phyloP scores from a whole-genome alignment of 1,139 yeast species.

The Candida albicans region DNA sequence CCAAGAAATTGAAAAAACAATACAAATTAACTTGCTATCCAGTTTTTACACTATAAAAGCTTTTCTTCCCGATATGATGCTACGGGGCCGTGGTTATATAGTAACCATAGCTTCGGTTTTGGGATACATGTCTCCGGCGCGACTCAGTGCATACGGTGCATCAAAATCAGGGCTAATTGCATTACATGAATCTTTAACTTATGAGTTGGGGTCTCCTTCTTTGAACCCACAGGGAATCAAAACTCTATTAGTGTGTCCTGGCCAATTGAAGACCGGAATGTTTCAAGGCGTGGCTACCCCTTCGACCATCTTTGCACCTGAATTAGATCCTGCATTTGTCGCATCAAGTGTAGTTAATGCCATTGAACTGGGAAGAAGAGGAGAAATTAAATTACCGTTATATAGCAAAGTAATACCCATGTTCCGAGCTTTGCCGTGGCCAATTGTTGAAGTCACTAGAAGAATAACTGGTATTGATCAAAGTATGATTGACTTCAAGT shows the following conservation, averaged over 20 bases:
- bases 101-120: conserved; percentile 80
- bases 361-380: conserved; percentile 59
- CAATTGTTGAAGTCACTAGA: conserved; percentile 55
- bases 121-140: conserved; percentile 83
- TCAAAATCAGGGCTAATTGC: conserved; percentile 85
- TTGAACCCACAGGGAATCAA: conserved; percentile 54
- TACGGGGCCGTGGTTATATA: conserved; percentile 65
- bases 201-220: conserved; percentile 62
- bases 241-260: conserved; percentile 80
- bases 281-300: conserved; percentile 75
- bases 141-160: conserved; percentile 82
- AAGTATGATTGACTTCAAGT: conserved; percentile 45
- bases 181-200: conserved; percentile 76
- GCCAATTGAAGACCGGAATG: conserved; percentile 76
- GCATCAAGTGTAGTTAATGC: conserved; percentile 61
- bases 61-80: conserved; percentile 72
- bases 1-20: conserved; percentile 58
- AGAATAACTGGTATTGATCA: conserved; percentile 62
- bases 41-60: conserved; percentile 68
- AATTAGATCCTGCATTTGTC: conserved; percentile 63
- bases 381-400: conserved; percentile 70
- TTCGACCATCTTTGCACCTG: conserved; percentile 74
- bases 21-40: conserved; percentile 67
- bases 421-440: conserved; percentile 74
- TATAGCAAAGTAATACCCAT: conserved; percentile 75